Evolutionary conservation across 768 basidiomycete species (phyloP).

Genomic region (Leccinum barrowsii): DNA sequence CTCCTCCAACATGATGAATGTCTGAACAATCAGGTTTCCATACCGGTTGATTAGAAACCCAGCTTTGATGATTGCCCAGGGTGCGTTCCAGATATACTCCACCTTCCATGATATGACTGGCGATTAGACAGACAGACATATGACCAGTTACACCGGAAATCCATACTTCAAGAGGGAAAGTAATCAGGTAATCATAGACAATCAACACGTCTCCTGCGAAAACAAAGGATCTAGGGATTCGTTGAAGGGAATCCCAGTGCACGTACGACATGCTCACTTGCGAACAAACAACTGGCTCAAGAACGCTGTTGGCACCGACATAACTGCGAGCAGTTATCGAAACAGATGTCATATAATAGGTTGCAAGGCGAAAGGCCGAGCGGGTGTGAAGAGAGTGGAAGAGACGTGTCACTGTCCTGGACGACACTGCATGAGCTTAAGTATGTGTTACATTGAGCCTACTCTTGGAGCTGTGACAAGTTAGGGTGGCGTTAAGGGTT

Average conservation of each 20-base stretch:
- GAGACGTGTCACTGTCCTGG: background rate
- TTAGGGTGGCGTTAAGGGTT: background rate
- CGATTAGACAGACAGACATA: background rate
- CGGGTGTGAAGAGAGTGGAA: background rate
- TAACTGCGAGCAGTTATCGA: background rate
- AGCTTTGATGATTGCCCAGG: constrained; percentile 8
- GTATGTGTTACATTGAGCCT: background rate
- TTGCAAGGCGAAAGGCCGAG: background rate
- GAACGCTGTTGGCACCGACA: background rate
- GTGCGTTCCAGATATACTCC: constrained; percentile 15
- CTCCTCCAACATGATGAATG: constrained; percentile 3
- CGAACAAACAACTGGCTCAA: background rate
- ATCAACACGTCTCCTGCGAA: constrained; percentile 5
- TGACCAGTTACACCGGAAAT: background rate
- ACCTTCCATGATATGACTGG: background rate
- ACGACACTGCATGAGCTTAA: background rate
- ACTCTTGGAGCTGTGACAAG: background rate
- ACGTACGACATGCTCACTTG: background rate
- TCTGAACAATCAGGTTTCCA: constrained; percentile 14
- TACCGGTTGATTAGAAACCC: constrained; percentile 19
- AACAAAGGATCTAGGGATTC: background rate
- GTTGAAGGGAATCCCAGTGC: background rate
- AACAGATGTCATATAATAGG: background rate
- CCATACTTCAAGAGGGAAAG: constrained; percentile 11
- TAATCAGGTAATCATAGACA: constrained; percentile 10